A percentile compares a stretch with the other conserved stretches of the same genome.
These are phyloP conservation scores for Pseudogymnoascus sp. DNA, from an alignment of 2,329 filamentous ascomycete species.

Conservation along the genomic window DNA sequence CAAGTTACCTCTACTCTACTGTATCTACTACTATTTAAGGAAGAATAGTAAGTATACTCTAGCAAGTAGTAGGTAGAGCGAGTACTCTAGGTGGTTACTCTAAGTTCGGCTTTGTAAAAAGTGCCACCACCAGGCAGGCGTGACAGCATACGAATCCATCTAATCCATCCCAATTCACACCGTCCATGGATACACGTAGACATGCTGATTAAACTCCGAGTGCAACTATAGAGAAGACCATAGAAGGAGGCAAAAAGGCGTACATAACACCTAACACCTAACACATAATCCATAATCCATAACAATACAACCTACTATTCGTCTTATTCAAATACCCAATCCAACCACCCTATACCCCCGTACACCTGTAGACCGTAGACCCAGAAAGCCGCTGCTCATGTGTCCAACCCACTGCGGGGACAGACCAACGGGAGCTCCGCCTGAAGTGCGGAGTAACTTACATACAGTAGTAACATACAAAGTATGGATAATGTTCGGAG, in stretches of 20 bases:
- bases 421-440: neutral
- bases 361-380: too few relatives aligned
- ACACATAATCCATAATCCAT: neutral
- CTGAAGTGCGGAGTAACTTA: neutral
- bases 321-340: neutral
- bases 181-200: neutral
- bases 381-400: neutral
- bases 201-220: neutral
- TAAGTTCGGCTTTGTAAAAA: neutral
- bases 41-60: too few relatives aligned
- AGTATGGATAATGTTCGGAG: neutral
- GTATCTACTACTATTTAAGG: neutral
- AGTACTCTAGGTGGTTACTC: neutral
- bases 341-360: neutral
- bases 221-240: neutral
- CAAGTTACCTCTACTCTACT: neutral
- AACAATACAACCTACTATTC: neutral
- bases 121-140: neutral
- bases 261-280: neutral
- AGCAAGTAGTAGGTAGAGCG: neutral
- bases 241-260: neutral
- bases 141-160: slow-evolving; percentile 2
- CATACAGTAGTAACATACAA: neutral
- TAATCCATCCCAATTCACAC: neutral
- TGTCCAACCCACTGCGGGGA: neutral